Conservation (phyloP, 2,329 filamentous ascomycete genomes). For the Gaeumannomyces tritici region DNA sequence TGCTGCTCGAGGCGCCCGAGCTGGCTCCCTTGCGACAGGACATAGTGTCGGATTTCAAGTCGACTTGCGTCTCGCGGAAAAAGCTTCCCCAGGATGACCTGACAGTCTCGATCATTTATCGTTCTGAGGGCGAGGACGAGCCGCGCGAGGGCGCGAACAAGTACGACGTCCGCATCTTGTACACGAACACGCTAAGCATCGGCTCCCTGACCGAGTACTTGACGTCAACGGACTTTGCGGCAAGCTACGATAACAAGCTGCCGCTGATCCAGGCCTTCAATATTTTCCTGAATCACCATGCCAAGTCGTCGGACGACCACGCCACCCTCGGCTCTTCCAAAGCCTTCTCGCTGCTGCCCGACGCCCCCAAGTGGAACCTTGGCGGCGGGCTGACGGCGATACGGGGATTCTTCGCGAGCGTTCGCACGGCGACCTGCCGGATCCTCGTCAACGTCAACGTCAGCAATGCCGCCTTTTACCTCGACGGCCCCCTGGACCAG, state of each 20-base stretch:
- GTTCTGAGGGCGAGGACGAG: constrained; percentile 19
- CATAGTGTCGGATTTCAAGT: constrained; percentile 21
- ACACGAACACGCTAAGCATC: constrained; percentile 15
- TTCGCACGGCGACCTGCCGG: constrained; percentile 41
- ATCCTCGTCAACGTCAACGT: constrained; percentile 47
- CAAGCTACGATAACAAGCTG: constrained; percentile 14
- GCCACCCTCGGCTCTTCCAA: constrained; percentile 19
- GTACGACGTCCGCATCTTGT: constrained; percentile 14
- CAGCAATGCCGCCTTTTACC: constrained; percentile 31
- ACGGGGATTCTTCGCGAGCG: constrained; percentile 47
- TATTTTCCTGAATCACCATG: constrained; percentile 45
- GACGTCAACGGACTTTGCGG: constrained; percentile 14
- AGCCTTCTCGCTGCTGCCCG: constrained; percentile 13
- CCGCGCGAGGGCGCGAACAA: constrained; percentile 8
- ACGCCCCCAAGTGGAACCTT: constrained; percentile 10
- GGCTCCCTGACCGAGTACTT: constrained; percentile 16
- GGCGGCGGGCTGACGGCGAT: constrained; percentile 20
- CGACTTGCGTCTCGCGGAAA: constrained; percentile 17
- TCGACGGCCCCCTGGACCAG: constrained; percentile 13
- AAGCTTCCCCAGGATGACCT: background rate
- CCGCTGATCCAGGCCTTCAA: constrained; percentile 61
- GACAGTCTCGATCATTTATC: constrained; percentile 13
- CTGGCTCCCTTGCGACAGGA: constrained; percentile 8
- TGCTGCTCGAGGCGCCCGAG: constrained; percentile 12
- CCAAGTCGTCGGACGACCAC: constrained; percentile 15